Base-by-base conservation (phyloP, 768 basidiomycete genomes). In the Leccinum barrowsii region DNA sequence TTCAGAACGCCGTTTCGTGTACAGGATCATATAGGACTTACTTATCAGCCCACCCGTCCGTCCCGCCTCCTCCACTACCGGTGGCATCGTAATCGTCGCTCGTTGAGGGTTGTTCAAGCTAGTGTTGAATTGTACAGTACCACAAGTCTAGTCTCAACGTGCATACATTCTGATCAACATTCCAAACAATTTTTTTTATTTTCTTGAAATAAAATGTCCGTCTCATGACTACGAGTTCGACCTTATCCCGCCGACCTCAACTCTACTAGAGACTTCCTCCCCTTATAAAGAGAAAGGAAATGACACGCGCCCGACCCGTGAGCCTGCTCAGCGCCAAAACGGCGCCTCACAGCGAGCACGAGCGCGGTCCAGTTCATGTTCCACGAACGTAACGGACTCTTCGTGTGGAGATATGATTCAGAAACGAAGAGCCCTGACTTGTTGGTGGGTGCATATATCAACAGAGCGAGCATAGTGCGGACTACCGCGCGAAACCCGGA, bases 321-420 rank as follows among this genome's bases (percentile, higher is more conserved):
- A 64, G 37, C 63, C 84, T 79, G 73, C 74, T 65, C 71, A 60
- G 64, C 74, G 70, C 77, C 85, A 87, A 81, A 79, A 87, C 85
- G 83, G 80, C 69, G 73, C 71, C 67, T 59, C 59, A 65, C 74
- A 78, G 85, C 80, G 77, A 72, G 70, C 70, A 44, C 68, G 61
- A 65, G 62, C 42, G 65, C 65, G 58, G 73, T 67, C 72, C 66
- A 61, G 59, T 84, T 59, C 60, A 75, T 87, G 61, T 87, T 82
- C 85, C 85, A 87, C 79, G 75, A 83, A 82, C 85, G 85, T 87
- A 87, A 87, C 85, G 86, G 81, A 77, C 80, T 78, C 80, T 74
- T 67, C 77, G 74, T 74, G 74, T 82, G 44, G 42, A 65, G 42
- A 66, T 7, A 19, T 1, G 15, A 17, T 4, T 57, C 66, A 42